A percentile compares a stretch with the other conserved stretches of the same genome.
phyloP scores from a whole-genome alignment of 306 rosid genomes.

The Malus sylvestris region DNA sequence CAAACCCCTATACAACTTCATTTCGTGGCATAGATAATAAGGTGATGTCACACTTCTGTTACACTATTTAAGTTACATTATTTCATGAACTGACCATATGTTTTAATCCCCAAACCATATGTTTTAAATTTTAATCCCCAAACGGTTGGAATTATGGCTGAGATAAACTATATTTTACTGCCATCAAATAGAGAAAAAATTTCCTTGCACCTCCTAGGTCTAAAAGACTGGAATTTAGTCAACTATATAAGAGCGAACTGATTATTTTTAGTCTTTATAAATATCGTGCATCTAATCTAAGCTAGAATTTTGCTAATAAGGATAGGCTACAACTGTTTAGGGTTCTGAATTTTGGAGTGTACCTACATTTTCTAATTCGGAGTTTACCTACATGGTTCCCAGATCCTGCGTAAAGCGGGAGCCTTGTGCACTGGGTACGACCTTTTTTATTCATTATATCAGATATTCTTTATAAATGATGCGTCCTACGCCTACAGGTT shows the following conservation, averaged over 20 bases:
- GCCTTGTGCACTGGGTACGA: too few species aligned
- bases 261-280: not conserved
- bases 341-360: not conserved
- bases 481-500: slow-evolving; percentile 41
- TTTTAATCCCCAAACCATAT: not conserved
- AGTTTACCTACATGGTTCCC: not conserved
- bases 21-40: slow-evolving; percentile 96
- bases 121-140: not conserved
- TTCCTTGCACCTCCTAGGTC: not conserved
- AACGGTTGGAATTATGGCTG: not conserved
- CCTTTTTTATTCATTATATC: not conserved
- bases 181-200: not conserved
- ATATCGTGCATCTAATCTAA: not conserved
- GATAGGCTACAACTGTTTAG: not conserved
- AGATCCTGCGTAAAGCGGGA: too few species aligned
- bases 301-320: not conserved
- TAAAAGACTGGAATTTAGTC: not conserved
- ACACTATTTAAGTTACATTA: not conserved
- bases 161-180: not conserved
- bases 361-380: not conserved
- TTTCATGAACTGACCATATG: not conserved
- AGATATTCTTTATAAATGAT: not conserved
- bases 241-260: not conserved
- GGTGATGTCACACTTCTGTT: slow-evolving; percentile 40
- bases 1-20: slow-evolving; percentile 69